phyloP scores from a whole-genome alignment of 208 protist species.

The Trichomonas vaginalis region DNA sequence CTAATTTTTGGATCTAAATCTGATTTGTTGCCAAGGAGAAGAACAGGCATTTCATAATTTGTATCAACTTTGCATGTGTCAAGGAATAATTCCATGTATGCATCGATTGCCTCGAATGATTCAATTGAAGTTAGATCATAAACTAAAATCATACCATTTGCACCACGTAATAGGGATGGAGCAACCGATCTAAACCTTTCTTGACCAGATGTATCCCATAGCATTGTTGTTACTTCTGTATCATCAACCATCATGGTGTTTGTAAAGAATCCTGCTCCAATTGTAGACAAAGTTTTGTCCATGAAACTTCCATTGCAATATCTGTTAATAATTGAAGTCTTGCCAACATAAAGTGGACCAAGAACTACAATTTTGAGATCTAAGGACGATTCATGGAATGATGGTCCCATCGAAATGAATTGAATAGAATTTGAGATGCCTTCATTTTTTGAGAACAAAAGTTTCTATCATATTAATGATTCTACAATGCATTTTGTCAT shows the following conservation, averaged over 20 bases:
- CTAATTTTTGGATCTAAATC: not conserved
- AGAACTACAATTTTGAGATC: not conserved
- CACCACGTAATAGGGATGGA: not conserved
- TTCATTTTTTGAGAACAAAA: no score
- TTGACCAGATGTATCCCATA: not conserved
- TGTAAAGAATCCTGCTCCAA: slow-evolving; percentile 1
- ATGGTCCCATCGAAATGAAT: no score
- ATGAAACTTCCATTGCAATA: not conserved
- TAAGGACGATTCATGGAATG: not conserved
- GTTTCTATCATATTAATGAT: no score
- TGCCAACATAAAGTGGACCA: not conserved
- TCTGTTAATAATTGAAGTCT: not conserved
- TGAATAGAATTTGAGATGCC: no score
- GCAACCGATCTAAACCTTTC: not conserved
- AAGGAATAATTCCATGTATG: not conserved
- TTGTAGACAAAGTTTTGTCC: not conserved
- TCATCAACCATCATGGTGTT: not conserved
- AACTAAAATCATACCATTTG: not conserved
- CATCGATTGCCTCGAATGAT: not conserved
- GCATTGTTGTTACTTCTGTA: not conserved
- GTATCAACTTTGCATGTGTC: not conserved
- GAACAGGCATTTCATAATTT: not conserved
- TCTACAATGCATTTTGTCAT: no score
- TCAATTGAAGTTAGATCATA: not conserved
- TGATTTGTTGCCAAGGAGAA: not conserved